These are phyloP conservation scores for Metschnikowia lachancei DNA, from an alignment of 805 yeast genomes.

Conservation along the genomic window DNA sequence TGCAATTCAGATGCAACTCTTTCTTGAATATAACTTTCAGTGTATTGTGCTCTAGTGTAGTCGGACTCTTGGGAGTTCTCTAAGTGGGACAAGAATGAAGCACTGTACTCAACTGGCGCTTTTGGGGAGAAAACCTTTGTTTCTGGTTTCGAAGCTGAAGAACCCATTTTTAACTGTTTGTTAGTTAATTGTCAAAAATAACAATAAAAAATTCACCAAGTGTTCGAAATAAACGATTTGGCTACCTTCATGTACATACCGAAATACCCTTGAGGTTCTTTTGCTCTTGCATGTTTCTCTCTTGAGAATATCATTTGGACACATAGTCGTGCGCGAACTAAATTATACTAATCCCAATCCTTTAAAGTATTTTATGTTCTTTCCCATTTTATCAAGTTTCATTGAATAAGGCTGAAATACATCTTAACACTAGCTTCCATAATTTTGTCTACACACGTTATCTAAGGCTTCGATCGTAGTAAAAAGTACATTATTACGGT, in stretches of 20 bases:
- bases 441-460: too few relatives aligned
- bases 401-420: too few relatives aligned
- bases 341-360: too few relatives aligned
- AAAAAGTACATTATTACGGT: too few relatives aligned
- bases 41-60: slow-evolving; percentile 66
- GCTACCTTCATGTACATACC: background rate
- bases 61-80: slow-evolving; percentile 65
- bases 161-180: slow-evolving; percentile 46
- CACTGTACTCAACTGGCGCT: slow-evolving; percentile 66
- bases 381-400: too few relatives aligned
- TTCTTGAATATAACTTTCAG: slow-evolving; percentile 64
- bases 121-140: slow-evolving; percentile 64
- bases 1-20: slow-evolving; percentile 58
- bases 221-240: background rate
- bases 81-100: slow-evolving; percentile 60
- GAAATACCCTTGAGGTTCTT: background rate
- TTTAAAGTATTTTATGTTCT: too few relatives aligned
- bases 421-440: too few relatives aligned
- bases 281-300: background rate
- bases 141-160: slow-evolving; percentile 59
- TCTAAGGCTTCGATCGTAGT: too few relatives aligned
- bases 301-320: slow-evolving; percentile 2
- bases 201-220: background rate
- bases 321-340: slow-evolving; percentile 5
- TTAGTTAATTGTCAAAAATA: background rate